Base-by-base conservation (phyloP, 2,329 filamentous ascomycete genomes). In the Pseudomassariella vexata region DNA sequence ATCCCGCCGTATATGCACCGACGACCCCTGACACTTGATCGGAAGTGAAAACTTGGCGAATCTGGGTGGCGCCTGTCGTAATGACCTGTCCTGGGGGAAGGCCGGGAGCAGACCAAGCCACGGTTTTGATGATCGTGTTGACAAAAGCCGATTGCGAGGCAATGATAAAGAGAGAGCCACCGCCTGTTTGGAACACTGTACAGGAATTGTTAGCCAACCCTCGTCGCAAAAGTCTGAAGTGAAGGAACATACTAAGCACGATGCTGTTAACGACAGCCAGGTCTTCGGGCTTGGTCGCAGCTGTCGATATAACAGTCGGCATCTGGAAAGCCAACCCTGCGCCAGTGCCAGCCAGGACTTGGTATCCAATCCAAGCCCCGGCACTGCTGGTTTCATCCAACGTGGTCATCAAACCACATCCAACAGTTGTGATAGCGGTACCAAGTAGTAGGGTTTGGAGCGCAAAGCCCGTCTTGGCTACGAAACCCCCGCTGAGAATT, bases 1-100 rank as follows among this genome's bases (percentile, higher is more conserved):
- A 74, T 1, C 71, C 72, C 30, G 69, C 56, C 36, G 70, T 79
- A 55, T 84, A 84, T 0, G 72, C 73, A 0, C 47, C 31, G 11
- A 80, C 54, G 24, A 84, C 70, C 0, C 61, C 63, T 1, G 55
- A 47, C 1, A 82, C 47, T 39, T 62, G 60, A 9, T 69, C 49
- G 0, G 54, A 34, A 0, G 65, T 47, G 34, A 83, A 72, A 2
- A 55, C 55, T 5, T 27, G 14, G 36, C 70, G 65, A 21, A 85
- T 55, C 36, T 71, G 61, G 0, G 76, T 76, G 1, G 65, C 63
- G 9, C 66, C 66, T 0, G 58, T 58, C 2, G 39, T 36, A 5
- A 65, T 38, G 1, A 69, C 50, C 3, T 27, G 14, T 1, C 30
- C 19, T 1, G 58, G 50, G 33, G 57, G 41, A 15, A 62, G 46